These are phyloP conservation scores for Ambrosia artemisiifolia DNA, from an alignment of 129 eudicot species.

Conservation along the genomic window DNA sequence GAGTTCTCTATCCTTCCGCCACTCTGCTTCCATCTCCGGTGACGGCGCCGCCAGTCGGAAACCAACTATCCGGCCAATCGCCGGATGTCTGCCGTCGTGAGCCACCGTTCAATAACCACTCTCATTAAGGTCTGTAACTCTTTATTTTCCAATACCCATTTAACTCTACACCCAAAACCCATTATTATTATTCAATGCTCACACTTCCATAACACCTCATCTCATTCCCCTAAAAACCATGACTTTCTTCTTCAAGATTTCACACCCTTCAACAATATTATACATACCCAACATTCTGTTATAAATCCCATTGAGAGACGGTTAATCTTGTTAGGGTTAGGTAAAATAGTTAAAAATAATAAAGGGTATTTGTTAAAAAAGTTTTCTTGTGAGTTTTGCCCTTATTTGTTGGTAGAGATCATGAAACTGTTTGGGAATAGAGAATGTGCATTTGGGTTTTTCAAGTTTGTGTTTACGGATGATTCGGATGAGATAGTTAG, in stretches of 20 bases:
- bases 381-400: constrained; percentile 54
- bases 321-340: constrained; percentile 47
- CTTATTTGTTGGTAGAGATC: constrained; percentile 52
- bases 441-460: constrained; percentile 55
- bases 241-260: constrained; percentile 49
- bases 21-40: constrained; percentile 24
- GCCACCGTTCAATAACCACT: constrained; percentile 32
- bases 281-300: constrained; percentile 11
- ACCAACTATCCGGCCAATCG: constrained; percentile 17
- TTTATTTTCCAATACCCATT: constrained; percentile 17
- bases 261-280: constrained; percentile 34
- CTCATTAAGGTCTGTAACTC: constrained; percentile 43
- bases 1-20: constrained; percentile 26
- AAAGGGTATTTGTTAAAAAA: constrained; percentile 21
- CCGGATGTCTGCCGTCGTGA: constrained; percentile 56
- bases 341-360: constrained; percentile 45
- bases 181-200: constrained; percentile 25
- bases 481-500: constrained; percentile 36
- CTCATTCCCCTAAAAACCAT: constrained; percentile 11
- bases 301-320: constrained; percentile 68
- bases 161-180: constrained; percentile 12
- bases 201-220: constrained; percentile 29
- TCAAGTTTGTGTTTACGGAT: constrained; percentile 48
- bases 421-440: constrained; percentile 47
- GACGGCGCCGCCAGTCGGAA: constrained; percentile 15